A percentile compares a stretch with the other conserved stretches of the same genome.
These are phyloP conservation scores for Trichoderma reesei DNA, from an alignment of 495 filamentous ascomycete species.

Conservation along the genomic window DNA sequence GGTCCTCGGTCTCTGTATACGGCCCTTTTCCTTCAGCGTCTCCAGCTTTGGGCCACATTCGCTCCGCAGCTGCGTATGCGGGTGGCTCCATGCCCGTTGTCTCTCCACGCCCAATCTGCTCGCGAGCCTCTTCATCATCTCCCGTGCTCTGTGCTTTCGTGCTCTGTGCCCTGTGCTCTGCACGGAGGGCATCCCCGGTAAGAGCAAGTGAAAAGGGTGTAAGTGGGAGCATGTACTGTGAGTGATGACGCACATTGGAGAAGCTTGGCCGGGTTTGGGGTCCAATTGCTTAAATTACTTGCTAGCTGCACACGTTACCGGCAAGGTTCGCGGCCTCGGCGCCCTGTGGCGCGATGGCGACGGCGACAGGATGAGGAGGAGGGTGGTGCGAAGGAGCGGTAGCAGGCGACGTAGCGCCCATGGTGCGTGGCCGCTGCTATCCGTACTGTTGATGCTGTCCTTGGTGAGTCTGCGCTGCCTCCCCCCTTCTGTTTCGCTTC, in stretches of 20 bases:
- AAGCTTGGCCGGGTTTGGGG: not conserved
- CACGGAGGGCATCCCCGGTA: not conserved
- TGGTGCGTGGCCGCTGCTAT: not conserved
- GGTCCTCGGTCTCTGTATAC: not conserved
- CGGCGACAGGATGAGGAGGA: not conserved
- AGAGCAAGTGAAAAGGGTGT: not conserved
- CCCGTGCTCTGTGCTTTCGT: too few species aligned
- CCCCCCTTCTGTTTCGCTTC: not conserved
- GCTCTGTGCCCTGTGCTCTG: not conserved
- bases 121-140: not conserved
- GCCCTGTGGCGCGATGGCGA: not conserved
- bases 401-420: not conserved
- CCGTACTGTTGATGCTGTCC: not conserved
- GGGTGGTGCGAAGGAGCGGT: not conserved
- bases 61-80: constrained; percentile 7
- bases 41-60: constrained; percentile 8
- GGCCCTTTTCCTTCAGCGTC: constrained; percentile 1
- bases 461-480: not conserved
- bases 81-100: not conserved
- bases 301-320: not conserved
- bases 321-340: constrained; percentile 5
- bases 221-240: not conserved
- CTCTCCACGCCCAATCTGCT: not conserved
- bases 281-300: not conserved
- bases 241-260: constrained; percentile 1